Base-by-base conservation (phyloP, 768 basidiomycete genomes). In the Lactarius hatsudake region DNA sequence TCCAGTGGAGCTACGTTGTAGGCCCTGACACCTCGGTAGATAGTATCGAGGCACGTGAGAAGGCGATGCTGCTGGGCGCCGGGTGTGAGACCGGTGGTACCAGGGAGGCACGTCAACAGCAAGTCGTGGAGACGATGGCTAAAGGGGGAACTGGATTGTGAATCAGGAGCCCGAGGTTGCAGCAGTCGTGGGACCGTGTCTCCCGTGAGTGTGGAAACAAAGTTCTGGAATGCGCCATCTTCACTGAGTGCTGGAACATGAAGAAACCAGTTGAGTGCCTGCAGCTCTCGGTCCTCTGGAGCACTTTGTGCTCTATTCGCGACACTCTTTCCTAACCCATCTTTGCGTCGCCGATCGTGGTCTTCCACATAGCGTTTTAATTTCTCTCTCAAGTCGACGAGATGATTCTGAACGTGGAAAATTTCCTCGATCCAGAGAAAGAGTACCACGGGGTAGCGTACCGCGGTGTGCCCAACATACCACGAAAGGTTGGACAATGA, bases 401-500 rank as follows among this genome's bases (percentile, higher is more conserved):
- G 48, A 51, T 23, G 4, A 12, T 23, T 23, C 12, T 10, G 12
- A 26, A n/a, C 26, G 12, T 53, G 51, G 51, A 53, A 26, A 15
- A 15, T 26, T 26, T 13, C 51, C 51, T 53, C 51, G 23, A 28
- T 13, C 12, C 34, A 15, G 17, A 59, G 58, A 26, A 30, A 7
- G 38, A 40, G 23, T 28, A 38, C 36, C 9, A 40, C 26, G 36
- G 18, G 8, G 28, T 10, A 43, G 54, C 32, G 34, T 32, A 63
- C 38, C n/a, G 10, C 23, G 1, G 51, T 15, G 28, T 61, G 63
- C 51, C 36, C 43, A 17, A 51, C 5, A 20, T 59, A 59, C 63
- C 63, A 68, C 48, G 51, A 48, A 3, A 48, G 18, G 43, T n/a
- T 30, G 17, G 68, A 69, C 28, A 66, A 34, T 9, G 66, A 61